Evolutionary conservation across 2,329 filamentous ascomycete genomes (phyloP), one percentile per base, ranked within the genome.

Genomic region (Akanthomyces dipterigenus): DNA sequence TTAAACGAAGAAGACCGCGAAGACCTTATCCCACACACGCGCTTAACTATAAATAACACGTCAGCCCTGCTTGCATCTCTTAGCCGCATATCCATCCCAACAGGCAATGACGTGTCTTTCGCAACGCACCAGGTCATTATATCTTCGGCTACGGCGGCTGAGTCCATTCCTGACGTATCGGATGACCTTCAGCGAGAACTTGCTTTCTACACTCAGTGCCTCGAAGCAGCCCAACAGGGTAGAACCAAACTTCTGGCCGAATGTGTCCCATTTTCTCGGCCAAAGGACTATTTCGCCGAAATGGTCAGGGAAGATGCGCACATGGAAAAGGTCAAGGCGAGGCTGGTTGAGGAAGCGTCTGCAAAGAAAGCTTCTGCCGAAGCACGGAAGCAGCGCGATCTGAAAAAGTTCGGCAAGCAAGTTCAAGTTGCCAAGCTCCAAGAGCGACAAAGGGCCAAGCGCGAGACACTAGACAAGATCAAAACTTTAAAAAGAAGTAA

Each of bases 331-430:
- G 90, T 99, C 73, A 96, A 96, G 82, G 86, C 88, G 70, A 96
- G 96, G 82, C 80, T 98, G 70, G 83, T 96, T 64, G 93, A 98
- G 70, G 91, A 96, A 71, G 95, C 93, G 0, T 90, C 93, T 12
- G 82, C 86, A 64, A 96, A 96, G 82, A 96, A 96, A 80, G 93
- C 95, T 1, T 85, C 91, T 31, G 87, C 90, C 26, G 95, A 99
- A 76, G 95, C 95, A 7, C 86, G 92, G 73, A 92, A 92, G 78
- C 88, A 93, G 79, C 84, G 95, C 65, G 95, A 99, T 74, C 81
- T 98, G 70, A 98, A 97, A 87, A 99, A 98, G 79, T 99, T 98
- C 73, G 95, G 95, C 73, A 99, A 99, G 80, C 91, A 96, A 75
- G 95, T 98, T 58, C 95, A 99, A 80, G 86, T 96, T 63, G 93